Evolutionary conservation across 345 rosid species (phyloP), one percentile per base, ranked within the genome.

Genomic region (Gossypium longicalyx): DNA sequence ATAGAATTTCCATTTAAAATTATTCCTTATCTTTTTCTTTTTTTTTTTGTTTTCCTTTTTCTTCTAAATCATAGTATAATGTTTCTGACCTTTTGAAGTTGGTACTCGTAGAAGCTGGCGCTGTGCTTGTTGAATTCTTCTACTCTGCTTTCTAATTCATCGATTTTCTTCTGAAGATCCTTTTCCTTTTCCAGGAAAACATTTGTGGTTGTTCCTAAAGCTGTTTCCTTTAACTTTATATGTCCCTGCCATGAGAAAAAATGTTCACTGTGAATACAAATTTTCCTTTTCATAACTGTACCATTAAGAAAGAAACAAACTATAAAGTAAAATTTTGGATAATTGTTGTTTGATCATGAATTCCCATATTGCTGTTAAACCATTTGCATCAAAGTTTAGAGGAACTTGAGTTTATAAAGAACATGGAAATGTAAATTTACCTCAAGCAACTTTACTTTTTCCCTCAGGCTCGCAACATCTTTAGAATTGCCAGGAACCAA

Each of bases 361-460:
- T 44, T 29, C 22, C 52, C 10, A 66, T 44, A 44, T 11, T 44
- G 10, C 17, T 66, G 9, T 44, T 15, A 49, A 51, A 69, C 23
- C 72, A 51, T 61, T 48, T 17, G 13, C 44, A 23, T 25, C 59
- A 47, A 77, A 10, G 11, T 22, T 45, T 41, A 10, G 56, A 44
- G 16, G 27, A 45, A 22, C 54, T 72, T 57, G 49, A 57, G 59
- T 73, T 61, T 41, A 8, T 15, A 61, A n/a, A 58, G 48, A 10
- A 51, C 70, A n/a, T 12, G 5, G 27, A 49, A 8, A 47, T 5
- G 62, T 49, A 44, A 70, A 51, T 47, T 78, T 89, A 93, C 99
- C 99, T 92, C 85, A 1, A 91, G 89, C 78, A 76, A 77, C 77
- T 75, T 84, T 72, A 87, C 82, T 76, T 74, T 89, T 76, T 89